Evolutionary conservation across 768 basidiomycete genomes (phyloP).

Genomic region (Termitomyces sp.): DNA sequence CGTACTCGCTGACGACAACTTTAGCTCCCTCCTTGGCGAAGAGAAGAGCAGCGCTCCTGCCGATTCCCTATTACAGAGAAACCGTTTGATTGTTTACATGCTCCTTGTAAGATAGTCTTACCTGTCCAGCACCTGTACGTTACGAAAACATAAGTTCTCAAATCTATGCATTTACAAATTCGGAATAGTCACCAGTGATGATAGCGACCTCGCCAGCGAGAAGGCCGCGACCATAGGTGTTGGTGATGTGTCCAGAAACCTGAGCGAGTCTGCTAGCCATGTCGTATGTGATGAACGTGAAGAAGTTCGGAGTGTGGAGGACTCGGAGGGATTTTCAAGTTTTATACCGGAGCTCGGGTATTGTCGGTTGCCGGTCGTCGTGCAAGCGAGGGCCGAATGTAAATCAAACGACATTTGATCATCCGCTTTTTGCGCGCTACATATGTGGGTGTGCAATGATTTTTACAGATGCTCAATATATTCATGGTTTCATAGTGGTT

Average conservation of each 20-base stretch:
- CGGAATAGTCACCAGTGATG: conserved; percentile 62
- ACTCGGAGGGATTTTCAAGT: not conserved
- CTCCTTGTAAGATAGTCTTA: conserved; percentile 20
- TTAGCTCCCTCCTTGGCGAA: conserved; percentile 87
- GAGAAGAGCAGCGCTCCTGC: conserved; percentile 66
- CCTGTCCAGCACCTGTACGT: conserved; percentile 69
- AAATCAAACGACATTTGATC: conserved; percentile 2
- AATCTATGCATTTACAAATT: not conserved
- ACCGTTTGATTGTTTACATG: not conserved
- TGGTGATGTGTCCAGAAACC: conserved; percentile 67
- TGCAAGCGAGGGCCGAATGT: not conserved
- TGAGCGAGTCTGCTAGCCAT: conserved; percentile 65
- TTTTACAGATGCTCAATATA: too few relatives aligned
- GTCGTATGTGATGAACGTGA: conserved; percentile 1
- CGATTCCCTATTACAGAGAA: conserved; percentile 60
- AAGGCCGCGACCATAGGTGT: conserved; percentile 51
- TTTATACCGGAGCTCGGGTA: conserved; percentile 12
- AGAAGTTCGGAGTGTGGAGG: not conserved
- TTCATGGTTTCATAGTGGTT: not conserved
- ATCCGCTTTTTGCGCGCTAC: not conserved
- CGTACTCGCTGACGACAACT: conserved; percentile 80
- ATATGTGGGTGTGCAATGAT: not conserved
- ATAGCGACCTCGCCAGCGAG: conserved; percentile 79
- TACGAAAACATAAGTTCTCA: conserved; percentile 5
- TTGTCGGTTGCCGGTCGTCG: conserved; percentile 6